Evolutionary conservation across 106 monocot genomes (phyloP).

Genomic region (Dendrobium huoshanense): DNA sequence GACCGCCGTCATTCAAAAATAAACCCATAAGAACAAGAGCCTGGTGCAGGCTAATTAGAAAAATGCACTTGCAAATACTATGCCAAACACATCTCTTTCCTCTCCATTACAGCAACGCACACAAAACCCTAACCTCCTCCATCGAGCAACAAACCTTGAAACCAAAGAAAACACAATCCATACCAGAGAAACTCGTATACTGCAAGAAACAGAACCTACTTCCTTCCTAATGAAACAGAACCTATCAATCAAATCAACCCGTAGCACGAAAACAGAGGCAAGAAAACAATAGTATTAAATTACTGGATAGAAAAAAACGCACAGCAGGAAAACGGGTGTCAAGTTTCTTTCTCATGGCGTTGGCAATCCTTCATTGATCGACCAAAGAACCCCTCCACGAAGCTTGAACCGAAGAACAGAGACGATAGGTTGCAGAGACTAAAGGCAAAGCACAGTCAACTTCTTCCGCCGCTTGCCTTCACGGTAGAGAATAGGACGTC

Average conservation of each 20-base stretch:
- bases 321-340: constrained; percentile 85
- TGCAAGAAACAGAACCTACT: not conserved
- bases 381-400: not conserved
- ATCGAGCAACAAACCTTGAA: not conserved
- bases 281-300: not conserved
- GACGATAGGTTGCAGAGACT: not conserved
- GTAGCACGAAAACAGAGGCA: not conserved
- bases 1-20: not conserved
- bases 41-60: not conserved
- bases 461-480: not conserved
- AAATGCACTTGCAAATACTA: not conserved
- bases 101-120: not conserved
- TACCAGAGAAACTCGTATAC: not conserved
- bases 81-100: not conserved
- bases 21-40: not conserved
- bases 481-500: not conserved
- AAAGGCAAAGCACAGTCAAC: not conserved
- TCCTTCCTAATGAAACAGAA: not conserved
- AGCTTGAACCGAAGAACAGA: not conserved
- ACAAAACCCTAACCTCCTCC: not conserved
- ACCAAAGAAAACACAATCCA: not conserved
- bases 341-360: constrained; percentile 76
- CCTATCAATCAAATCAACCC: not conserved
- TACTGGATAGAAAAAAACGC: constrained; percentile 1
- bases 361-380: not conserved